Evolutionary conservation across 495 filamentous ascomycete species (phyloP).

Genomic region (Aspergillus bertholletiae): DNA sequence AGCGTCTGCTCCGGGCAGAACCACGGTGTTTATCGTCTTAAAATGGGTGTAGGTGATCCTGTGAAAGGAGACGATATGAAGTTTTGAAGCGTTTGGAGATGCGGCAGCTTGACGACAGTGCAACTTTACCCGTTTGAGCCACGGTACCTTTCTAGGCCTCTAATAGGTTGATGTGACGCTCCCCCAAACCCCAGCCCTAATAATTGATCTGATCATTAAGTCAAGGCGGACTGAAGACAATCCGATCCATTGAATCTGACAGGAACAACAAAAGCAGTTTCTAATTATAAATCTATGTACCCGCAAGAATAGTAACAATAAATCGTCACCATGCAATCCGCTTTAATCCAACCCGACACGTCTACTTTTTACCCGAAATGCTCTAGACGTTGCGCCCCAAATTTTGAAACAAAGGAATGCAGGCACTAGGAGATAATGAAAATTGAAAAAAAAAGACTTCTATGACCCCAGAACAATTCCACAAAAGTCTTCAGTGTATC

Average conservation of each 20-base stretch:
- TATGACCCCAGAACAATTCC: constrained; percentile 2
- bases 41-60: constrained; percentile 3
- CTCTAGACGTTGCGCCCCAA: neutral
- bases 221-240: neutral
- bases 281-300: neutral
- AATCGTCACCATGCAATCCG: neutral
- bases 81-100: constrained; percentile 37
- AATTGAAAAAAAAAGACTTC: constrained; percentile 2
- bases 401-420: neutral
- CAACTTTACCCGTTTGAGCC: constrained; percentile 40
- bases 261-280: neutral
- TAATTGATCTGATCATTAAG: neutral
- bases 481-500: constrained; percentile 3
- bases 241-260: neutral
- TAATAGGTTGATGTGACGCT: constrained; percentile 14
- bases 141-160: constrained; percentile 14
- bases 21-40: constrained; percentile 11
- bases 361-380: neutral
- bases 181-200: constrained; percentile 13
- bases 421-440: neutral
- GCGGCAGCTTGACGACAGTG: constrained; percentile 24
- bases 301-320: neutral
- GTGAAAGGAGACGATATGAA: constrained; percentile 25
- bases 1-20: constrained; percentile 47
- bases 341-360: neutral